A percentile compares a stretch with the other conserved stretches of the same genome.
Evolutionary conservation across 106 monocot species (phyloP).

Genomic region (Phalaenopsis aphrodite): DNA sequence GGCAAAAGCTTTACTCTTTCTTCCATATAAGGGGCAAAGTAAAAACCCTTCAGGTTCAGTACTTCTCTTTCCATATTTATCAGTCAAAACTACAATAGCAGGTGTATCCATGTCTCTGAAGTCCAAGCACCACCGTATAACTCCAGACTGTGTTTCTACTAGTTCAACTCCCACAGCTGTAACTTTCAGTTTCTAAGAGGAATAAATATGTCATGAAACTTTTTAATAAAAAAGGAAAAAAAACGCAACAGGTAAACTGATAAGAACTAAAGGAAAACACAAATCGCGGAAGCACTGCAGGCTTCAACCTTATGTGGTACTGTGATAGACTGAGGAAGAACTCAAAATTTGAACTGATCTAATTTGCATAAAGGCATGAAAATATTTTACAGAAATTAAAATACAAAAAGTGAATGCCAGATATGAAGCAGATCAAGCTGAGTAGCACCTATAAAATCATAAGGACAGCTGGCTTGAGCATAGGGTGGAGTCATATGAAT

Average conservation of each 20-base stretch:
- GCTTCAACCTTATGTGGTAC: neutral
- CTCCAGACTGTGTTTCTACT: slow-evolving; percentile 58
- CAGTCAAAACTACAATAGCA: slow-evolving; percentile 60
- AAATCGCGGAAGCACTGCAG: neutral
- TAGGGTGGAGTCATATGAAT: neutral
- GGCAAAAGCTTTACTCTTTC: slow-evolving; percentile 86
- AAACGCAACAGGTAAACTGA: neutral
- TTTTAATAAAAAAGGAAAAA: neutral
- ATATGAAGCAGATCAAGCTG: neutral
- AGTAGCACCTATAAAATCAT: neutral
- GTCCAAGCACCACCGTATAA: slow-evolving; percentile 84
- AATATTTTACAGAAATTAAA: neutral
- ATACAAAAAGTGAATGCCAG: neutral
- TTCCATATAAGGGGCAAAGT: slow-evolving; percentile 86
- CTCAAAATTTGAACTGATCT: neutral
- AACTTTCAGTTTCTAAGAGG: slow-evolving; percentile 77
- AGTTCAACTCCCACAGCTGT: slow-evolving; percentile 81
- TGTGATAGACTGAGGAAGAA: neutral
- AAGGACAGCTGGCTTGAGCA: neutral
- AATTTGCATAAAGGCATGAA: neutral
- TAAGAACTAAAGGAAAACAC: neutral
- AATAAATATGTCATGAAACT: neutral
- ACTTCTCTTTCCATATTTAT: slow-evolving; percentile 62
- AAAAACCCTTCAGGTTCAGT: slow-evolving; percentile 73
- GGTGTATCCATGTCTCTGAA: slow-evolving; percentile 96